Evolutionary conservation across 305 asterid genomes (phyloP), one percentile per base, ranked within the genome.

Genomic region (Fraxinus baroniana): DNA sequence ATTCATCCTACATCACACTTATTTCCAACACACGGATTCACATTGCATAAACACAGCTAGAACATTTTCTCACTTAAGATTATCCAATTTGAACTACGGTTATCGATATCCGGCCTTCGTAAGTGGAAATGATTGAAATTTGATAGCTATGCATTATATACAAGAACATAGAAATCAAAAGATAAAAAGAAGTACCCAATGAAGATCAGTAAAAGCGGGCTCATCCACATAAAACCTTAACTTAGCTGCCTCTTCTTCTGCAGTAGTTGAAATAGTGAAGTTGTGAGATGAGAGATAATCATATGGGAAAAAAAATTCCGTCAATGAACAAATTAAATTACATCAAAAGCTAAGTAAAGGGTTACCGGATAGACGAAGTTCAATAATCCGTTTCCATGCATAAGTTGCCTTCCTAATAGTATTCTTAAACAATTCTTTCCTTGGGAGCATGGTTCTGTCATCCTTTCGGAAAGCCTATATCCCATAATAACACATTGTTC

Each of bases 151-250:
- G 15, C 9, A 37, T 66, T 30, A 79, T 5, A 32, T 74, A 33
- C 44, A 41, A 81, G 52, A 46, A 62, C 18, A 79, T 24, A 33
- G 52, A 18, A 6, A 44, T 10, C 3, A 9, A 39, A 78, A 66
- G n/a, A 8, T n/a, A 26, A 64, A 57, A 80, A 49, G 66, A 85
- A 70, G 52, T 89, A 95, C 33, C 33, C 33, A 33, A 81, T 97
- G 99, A 90, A 97, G 99, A 88, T 97, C 99, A 74, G 98, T 93
- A 82, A 87, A 97, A 72, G 98, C 98, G 52, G 97, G 94, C 83
- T 97, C 98, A 84, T 97, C 99, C 76, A 97, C 86, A 71, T 68
- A 97, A 84, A 93, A 90, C 83, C 99, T 90, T 44, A 93, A 86
- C 78, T 62, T 86, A 74, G 91, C 76, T 73, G 98, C 99, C 89